Percentiles rank a stretch among this genome's conserved stretches.
Conservation (phyloP, 805 yeast species). For the Yarrowia hollandica region DNA sequence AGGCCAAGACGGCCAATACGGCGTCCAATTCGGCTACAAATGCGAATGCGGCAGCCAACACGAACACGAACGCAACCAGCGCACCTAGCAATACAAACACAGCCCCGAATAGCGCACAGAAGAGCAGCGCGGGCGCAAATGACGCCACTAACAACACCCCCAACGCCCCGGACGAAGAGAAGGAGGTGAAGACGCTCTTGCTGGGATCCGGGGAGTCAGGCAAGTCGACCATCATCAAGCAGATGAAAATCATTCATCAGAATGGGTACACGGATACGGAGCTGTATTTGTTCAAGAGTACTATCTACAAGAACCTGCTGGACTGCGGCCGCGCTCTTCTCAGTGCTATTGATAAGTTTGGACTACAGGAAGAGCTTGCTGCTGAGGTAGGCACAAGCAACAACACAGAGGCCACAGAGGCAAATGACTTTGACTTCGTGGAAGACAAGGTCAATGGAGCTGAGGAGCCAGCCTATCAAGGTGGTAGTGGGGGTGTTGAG, state of each 20-base stretch:
- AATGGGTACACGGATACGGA: slow-evolving; percentile 73
- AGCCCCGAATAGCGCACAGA: not conserved
- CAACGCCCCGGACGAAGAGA: slow-evolving; percentile 11
- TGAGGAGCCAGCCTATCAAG: not conserved
- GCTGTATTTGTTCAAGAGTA: slow-evolving; percentile 68
- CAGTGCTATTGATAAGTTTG: slow-evolving; percentile 60
- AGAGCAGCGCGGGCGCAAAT: not conserved
- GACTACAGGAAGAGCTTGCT: slow-evolving; percentile 32
- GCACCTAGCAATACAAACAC: not conserved
- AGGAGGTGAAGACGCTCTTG: slow-evolving; percentile 69
- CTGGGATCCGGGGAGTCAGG: slow-evolving; percentile 84
- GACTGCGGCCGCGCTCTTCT: slow-evolving; percentile 74
- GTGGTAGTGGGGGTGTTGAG: slow-evolving; percentile 26
- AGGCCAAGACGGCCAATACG: not conserved
- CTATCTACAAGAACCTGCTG: slow-evolving; percentile 72
- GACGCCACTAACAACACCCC: slow-evolving; percentile 3
- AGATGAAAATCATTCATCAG: slow-evolving; percentile 76
- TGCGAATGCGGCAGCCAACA: not conserved
- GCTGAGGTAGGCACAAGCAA: not conserved
- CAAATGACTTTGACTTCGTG: slow-evolving; percentile 32
- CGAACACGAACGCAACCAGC: not conserved
- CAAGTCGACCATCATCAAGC: slow-evolving; percentile 76
- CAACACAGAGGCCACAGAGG: not conserved
- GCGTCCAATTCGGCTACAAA: not conserved
- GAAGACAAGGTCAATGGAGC: slow-evolving; percentile 31